phyloP scores from a whole-genome alignment of 2,329 filamentous ascomycete species.

The Hymenoscyphus fraxineus region DNA sequence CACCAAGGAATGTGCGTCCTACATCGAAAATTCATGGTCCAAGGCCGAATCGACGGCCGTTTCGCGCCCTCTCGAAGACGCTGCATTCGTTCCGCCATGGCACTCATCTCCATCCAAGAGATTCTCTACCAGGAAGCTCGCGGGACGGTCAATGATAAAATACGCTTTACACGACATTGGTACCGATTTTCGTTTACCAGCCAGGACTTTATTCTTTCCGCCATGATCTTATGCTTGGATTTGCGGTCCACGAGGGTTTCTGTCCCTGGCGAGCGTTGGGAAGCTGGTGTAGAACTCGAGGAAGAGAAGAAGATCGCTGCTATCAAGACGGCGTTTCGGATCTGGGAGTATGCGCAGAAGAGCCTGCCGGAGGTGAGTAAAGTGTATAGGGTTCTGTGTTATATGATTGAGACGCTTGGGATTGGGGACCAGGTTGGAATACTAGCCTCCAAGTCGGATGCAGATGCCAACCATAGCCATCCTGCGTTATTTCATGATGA shows the following conservation, averaged over 20 bases:
- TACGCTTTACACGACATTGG: conserved; percentile 8
- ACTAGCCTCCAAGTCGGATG: neutral
- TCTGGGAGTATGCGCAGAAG: conserved; percentile 17
- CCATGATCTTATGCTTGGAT: conserved; percentile 22
- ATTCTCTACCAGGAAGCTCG: conserved; percentile 10
- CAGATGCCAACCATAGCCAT: neutral
- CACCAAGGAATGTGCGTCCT: conserved; percentile 74
- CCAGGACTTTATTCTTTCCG: conserved; percentile 13
- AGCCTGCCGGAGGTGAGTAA: conserved; percentile 18
- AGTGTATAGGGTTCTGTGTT: conserved; percentile 20
- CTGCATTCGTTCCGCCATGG: conserved; percentile 25
- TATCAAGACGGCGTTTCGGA: conserved; percentile 16
- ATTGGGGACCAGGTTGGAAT: conserved; percentile 8
- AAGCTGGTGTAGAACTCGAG: neutral
- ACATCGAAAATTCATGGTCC: conserved; percentile 76
- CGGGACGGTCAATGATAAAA: neutral
- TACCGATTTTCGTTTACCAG: conserved; percentile 13
- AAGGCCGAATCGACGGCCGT: conserved; percentile 68
- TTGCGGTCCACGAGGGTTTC: conserved; percentile 13
- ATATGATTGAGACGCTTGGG: conserved; percentile 19
- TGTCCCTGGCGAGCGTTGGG: conserved; percentile 1
- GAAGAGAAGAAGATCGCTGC: conserved; percentile 4
- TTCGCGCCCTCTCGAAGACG: conserved; percentile 71
- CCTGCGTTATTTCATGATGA: neutral
- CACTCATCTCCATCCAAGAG: conserved; percentile 11